Conservation (phyloP, 306 rosid species). For the Mucuna pruriens region DNA sequence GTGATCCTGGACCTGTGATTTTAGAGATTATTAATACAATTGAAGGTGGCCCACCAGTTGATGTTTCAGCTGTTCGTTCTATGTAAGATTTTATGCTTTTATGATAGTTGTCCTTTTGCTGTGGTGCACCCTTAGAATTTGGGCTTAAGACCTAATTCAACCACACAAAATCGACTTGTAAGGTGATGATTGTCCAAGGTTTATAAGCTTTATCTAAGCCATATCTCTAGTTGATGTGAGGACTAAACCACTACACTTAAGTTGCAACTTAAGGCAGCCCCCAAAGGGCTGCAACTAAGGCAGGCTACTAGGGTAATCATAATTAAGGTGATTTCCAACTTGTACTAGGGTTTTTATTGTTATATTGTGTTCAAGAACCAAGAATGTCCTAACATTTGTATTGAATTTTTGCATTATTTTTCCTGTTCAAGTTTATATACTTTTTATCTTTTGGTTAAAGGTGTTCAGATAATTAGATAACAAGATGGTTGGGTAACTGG, state of each 20-base stretch:
- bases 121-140: no score
- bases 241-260: no score
- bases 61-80: slow-evolving; percentile 92
- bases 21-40: slow-evolving; percentile 88
- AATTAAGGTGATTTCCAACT: no score
- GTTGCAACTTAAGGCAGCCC: no score
- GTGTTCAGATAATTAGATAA: not conserved
- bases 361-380: slow-evolving; percentile 12
- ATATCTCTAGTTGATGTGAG: no score
- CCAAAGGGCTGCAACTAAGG: no score
- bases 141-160: no score
- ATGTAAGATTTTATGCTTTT: slow-evolving; percentile 77
- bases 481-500: slow-evolving; percentile 4
- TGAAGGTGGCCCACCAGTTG: slow-evolving; percentile 98
- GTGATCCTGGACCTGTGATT: slow-evolving; percentile 83
- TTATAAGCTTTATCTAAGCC: no score
- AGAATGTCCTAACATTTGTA: slow-evolving; percentile 21
- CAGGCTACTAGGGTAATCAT: no score
- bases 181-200: no score
- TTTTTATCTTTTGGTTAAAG: not conserved
- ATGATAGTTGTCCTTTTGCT: slow-evolving; percentile 18
- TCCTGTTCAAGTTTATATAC: not conserved
- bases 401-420: not conserved
- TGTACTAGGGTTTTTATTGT: slow-evolving; percentile 1
- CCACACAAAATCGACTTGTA: no score